Percentiles rank a stretch among this genome's conserved stretches.
Evolutionary conservation across 805 yeast genomes (phyloP).

Genomic region (Myxozyma vanderwaltii): DNA sequence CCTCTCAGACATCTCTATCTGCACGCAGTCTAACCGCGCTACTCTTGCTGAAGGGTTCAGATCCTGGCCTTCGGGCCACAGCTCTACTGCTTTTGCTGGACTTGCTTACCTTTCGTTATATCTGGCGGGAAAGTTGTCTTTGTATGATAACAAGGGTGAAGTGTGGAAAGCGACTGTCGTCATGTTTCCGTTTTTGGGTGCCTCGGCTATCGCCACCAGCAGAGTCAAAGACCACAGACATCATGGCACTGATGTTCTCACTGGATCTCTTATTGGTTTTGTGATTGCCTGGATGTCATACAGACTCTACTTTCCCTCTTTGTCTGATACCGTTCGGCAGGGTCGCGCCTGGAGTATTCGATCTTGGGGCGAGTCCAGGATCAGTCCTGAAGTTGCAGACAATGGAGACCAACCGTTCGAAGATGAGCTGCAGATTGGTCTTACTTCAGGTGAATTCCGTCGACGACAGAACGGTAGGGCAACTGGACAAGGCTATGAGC

Average conservation of each 20-base stretch:
- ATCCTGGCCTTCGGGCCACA: constrained; percentile 61
- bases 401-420: neutral
- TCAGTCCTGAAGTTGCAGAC: constrained; percentile 8
- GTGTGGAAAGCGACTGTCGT: constrained; percentile 36
- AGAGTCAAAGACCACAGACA: constrained; percentile 93
- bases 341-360: constrained; percentile 32
- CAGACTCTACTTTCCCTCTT: constrained; percentile 54
- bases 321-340: constrained; percentile 33
- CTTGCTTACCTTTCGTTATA: constrained; percentile 52
- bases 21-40: constrained; percentile 41
- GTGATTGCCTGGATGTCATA: constrained; percentile 61
- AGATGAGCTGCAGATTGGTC: constrained; percentile 16
- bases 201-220: constrained; percentile 75
- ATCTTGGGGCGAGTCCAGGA: constrained; percentile 27
- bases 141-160: constrained; percentile 44
- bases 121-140: constrained; percentile 51
- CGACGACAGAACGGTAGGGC: neutral
- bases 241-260: constrained; percentile 79
- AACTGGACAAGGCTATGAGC: neutral
- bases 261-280: constrained; percentile 72
- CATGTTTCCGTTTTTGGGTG: constrained; percentile 53
- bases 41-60: constrained; percentile 55
- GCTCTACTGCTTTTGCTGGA: constrained; percentile 56
- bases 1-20: constrained; percentile 40
- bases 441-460: neutral